Percentiles rank a stretch among this genome's conserved stretches.
phyloP scores from a whole-genome alignment of 495 filamentous ascomycete species.

The Astrothelium macrocarpum region DNA sequence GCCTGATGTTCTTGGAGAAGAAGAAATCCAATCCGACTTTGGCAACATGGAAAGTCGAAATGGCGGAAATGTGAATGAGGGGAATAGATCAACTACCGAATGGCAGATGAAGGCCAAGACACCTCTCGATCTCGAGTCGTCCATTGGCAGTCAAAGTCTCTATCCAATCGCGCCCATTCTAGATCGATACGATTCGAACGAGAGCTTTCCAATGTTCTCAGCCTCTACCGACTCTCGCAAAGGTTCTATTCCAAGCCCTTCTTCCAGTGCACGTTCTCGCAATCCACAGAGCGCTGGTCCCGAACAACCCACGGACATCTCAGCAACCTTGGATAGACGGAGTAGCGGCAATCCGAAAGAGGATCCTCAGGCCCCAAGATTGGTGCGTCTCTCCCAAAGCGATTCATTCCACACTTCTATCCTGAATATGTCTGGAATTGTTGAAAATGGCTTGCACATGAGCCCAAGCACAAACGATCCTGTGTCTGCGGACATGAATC shows the following conservation, averaged over 20 bases:
- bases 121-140: constrained; percentile 27
- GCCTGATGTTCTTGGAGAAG: background rate
- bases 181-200: constrained; percentile 61
- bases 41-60: background rate
- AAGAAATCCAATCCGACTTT: background rate
- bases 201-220: constrained; percentile 79
- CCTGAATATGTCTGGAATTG: background rate
- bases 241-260: constrained; percentile 36
- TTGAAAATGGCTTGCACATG: background rate
- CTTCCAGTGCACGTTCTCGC: constrained; percentile 32
- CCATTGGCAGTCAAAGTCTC: constrained; percentile 18
- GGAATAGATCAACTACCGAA: constrained; percentile 13
- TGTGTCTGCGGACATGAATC: background rate
- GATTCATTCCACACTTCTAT: background rate
- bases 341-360: background rate
- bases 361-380: background rate
- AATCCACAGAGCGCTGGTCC: constrained; percentile 18
- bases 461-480: background rate
- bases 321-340: background rate
- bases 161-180: constrained; percentile 36
- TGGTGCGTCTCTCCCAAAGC: background rate
- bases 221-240: constrained; percentile 48
- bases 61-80: background rate
- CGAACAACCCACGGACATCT: background rate
- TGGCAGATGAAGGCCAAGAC: constrained; percentile 25